Conservation (phyloP, 306 rosid genomes). For the Lathyrus tuberosus region DNA sequence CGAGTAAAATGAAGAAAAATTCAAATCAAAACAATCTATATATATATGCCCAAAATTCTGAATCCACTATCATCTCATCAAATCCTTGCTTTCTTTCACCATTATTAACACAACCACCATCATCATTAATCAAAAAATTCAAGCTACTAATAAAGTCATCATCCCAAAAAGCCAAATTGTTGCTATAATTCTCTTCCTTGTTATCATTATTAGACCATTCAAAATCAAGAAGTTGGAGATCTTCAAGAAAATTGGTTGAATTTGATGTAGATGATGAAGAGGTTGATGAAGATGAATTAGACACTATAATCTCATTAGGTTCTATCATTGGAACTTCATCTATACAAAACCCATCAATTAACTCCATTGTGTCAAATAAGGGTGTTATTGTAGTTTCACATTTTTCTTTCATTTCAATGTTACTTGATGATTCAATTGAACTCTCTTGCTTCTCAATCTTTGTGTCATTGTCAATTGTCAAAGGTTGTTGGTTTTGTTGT, state of each 20-base stretch:
- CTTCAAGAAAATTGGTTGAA: slow-evolving; percentile 53
- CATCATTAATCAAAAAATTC: slow-evolving; percentile 42
- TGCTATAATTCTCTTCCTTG: background rate
- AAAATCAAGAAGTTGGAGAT: slow-evolving; percentile 59
- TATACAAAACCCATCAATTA: slow-evolving; percentile 58
- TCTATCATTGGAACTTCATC: slow-evolving; percentile 80
- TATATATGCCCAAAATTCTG: slow-evolving; percentile 60
- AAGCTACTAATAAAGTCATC: slow-evolving; percentile 59
- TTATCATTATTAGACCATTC: slow-evolving; percentile 51
- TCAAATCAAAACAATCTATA: slow-evolving; percentile 49
- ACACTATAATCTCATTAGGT: slow-evolving; percentile 53
- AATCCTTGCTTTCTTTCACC: slow-evolving; percentile 40
- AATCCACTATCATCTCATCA: slow-evolving; percentile 51
- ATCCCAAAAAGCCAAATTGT: slow-evolving; percentile 50
- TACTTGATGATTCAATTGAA: slow-evolving; percentile 46
- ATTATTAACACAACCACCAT: too few relatives aligned
- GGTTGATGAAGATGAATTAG: slow-evolving; percentile 50
- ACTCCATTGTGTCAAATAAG: slow-evolving; percentile 43
- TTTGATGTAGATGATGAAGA: slow-evolving; percentile 48
- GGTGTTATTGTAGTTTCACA: slow-evolving; percentile 23
- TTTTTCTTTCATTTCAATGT: slow-evolving; percentile 44
- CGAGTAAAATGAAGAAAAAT: slow-evolving; percentile 2
- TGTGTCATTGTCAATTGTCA: slow-evolving; percentile 25
- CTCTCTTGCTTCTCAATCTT: slow-evolving; percentile 41
- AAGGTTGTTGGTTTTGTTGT: slow-evolving; percentile 32